Percentiles rank a stretch among this genome's conserved stretches.
Conservation (phyloP, 441 rosid species). For the Eugenia klotzschiana region DNA sequence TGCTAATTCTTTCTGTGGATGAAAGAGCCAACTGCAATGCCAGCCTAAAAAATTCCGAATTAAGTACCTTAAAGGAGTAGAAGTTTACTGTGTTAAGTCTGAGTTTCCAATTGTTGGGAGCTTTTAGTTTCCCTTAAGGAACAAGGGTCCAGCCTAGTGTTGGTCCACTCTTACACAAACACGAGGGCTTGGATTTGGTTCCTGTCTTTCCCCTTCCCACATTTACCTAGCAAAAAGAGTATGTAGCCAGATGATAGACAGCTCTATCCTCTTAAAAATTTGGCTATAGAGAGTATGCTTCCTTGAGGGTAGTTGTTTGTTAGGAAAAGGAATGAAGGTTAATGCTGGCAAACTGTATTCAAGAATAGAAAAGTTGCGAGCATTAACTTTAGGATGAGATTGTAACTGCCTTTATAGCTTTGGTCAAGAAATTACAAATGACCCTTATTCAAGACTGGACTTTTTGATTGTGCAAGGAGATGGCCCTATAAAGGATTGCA, state of each 20-base stretch:
- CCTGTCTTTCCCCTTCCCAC: neutral
- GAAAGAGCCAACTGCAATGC: neutral
- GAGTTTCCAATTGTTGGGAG: neutral
- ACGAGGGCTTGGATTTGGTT: neutral
- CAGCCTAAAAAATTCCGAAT: neutral
- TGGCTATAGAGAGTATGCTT: neutral
- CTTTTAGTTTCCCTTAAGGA: neutral
- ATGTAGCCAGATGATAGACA: neutral
- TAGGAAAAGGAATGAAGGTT: neutral
- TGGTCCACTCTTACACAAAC: neutral
- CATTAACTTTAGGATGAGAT: neutral
- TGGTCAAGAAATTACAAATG: neutral
- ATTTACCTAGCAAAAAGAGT: neutral
- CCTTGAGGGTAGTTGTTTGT: neutral
- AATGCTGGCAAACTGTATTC: neutral
- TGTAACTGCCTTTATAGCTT: neutral
- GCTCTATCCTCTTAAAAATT: neutral
- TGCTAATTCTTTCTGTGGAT: neutral
- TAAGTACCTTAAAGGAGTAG: neutral
- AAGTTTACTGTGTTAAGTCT: neutral
- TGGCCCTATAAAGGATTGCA: neutral
- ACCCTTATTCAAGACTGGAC: neutral
- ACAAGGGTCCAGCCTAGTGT: neutral
- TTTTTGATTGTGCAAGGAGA: neutral
- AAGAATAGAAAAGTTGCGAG: neutral